Evolutionary conservation across 495 filamentous ascomycete species (phyloP).

Genomic region (Trichoderma erinaceum): DNA sequence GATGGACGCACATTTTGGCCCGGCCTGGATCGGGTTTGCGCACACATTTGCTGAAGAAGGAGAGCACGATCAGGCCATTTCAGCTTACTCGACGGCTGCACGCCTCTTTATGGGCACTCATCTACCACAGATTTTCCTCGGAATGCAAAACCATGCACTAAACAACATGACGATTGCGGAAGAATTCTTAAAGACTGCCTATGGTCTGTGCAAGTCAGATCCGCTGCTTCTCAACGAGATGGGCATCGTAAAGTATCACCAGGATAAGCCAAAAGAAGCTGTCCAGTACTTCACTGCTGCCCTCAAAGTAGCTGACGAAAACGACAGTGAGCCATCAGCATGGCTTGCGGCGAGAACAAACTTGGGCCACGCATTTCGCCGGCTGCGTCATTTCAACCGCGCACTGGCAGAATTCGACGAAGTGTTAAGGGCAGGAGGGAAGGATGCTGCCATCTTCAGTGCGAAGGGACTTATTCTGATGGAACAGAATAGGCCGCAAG

Average conservation of each 20-base stretch:
- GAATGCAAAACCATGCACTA: constrained; percentile 95
- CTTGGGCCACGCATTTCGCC: constrained; percentile 78
- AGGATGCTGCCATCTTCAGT: constrained; percentile 61
- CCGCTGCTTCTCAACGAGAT: constrained; percentile 92
- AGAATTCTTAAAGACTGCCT: constrained; percentile 88
- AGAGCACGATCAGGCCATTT: constrained; percentile 97
- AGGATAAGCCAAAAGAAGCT: constrained; percentile 69
- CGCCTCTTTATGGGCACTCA: constrained; percentile 96
- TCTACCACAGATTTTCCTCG: constrained; percentile 90
- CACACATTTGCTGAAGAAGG: constrained; percentile 99
- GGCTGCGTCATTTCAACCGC: constrained; percentile 59
- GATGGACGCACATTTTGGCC: constrained; percentile 96
- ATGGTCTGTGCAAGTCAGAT: constrained; percentile 67
- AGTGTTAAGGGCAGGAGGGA: constrained; percentile 70
- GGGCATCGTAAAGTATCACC: constrained; percentile 89
- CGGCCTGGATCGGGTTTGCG: constrained; percentile 98
- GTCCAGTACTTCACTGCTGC: constrained; percentile 67
- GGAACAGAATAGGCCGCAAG: constrained; percentile 57
- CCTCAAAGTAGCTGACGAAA: constrained; percentile 67
- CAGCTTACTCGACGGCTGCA: constrained; percentile 93
- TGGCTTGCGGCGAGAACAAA: constrained; percentile 88
- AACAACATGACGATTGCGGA: constrained; percentile 95
- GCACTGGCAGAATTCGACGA: constrained; percentile 75
- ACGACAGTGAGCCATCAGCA: constrained; percentile 71
- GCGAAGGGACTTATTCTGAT: constrained; percentile 71